Percentiles rank a stretch among this genome's conserved stretches.
phyloP scores from a whole-genome alignment of 768 basidiomycete genomes.

The Russula ochroleuca region DNA sequence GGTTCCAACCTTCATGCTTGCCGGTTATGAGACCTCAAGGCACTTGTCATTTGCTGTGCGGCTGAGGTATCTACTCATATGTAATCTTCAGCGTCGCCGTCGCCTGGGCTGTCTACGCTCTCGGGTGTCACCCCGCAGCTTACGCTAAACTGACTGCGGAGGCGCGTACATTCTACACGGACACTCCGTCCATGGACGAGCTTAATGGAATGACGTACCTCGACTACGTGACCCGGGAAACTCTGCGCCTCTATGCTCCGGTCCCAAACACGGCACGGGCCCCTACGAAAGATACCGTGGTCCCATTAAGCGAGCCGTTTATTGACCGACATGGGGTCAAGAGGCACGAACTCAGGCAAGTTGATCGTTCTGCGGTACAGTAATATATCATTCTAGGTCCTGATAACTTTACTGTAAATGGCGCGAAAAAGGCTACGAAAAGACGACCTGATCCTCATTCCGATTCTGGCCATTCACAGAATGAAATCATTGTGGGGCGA shows the following conservation, averaged over 20 bases:
- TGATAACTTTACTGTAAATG: not conserved
- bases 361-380: not conserved
- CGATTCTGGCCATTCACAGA: slow-evolving; percentile 20
- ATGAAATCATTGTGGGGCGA: slow-evolving; percentile 26
- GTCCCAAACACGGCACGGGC: slow-evolving; percentile 19
- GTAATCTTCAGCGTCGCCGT: slow-evolving; percentile 36
- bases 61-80: not conserved
- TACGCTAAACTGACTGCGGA: slow-evolving; percentile 60
- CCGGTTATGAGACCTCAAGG: slow-evolving; percentile 59
- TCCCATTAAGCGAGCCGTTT: slow-evolving; percentile 26
- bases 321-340: slow-evolving; percentile 24
- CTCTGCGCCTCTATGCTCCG: slow-evolving; percentile 25
- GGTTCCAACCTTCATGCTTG: slow-evolving; percentile 57
- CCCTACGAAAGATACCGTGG: slow-evolving; percentile 21
- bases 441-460: slow-evolving; percentile 19
- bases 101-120: slow-evolving; percentile 56
- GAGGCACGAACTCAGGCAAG: slow-evolving; percentile 25
- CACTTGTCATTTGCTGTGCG: slow-evolving; percentile 15
- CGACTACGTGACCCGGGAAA: slow-evolving; percentile 32
- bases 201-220: slow-evolving; percentile 64
- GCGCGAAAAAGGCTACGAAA: slow-evolving; percentile 11
- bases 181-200: slow-evolving; percentile 65
- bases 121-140: slow-evolving; percentile 45
- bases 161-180: slow-evolving; percentile 46
- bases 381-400: not conserved